Base-by-base conservation (phyloP, 2,329 filamentous ascomycete species). In the Clarireedia homoeocarpa region DNA sequence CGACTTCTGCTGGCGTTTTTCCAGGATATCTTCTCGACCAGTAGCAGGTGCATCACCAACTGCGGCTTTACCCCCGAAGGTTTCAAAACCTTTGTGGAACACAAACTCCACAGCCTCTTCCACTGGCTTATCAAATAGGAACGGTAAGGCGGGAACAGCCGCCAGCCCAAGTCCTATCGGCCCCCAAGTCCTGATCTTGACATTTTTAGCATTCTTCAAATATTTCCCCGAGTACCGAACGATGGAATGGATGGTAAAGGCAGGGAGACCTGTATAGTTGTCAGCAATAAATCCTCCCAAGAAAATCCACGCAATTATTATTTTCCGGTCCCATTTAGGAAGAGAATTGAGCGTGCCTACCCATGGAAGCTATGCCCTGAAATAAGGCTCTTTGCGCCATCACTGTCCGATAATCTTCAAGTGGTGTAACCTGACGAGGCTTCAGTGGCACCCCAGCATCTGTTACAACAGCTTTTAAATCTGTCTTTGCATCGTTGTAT, bases 351-450 rank as follows among this genome's bases (percentile, higher is more conserved):
- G 20, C 92, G 46, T 46, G 50, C 52, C 10, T 55, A 94, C 62
- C 94, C 94, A 99, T 99, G 66, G 84, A 89, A 0, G 94, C 94
- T 48, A 99, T 60, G 62, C 83, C 84, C 74, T 99, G 94, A 73
- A 99, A 99, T 23, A 96, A 79, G 1, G 84, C 91, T 61, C 94
- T 78, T 74, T 99, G 89, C 24, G 85, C 86, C 88, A 96, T 95
- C 5, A 99, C 89, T 14, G 89, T 85, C 45, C 91, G 77, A 68
- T 88, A 99, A 70, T 99, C 92, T 65, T 99, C 91, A 36, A 96
- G 79, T 5, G 91, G 84, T 4, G 89, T 74, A 27, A 89, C 78
- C 36, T 70, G 73, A 0, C 74, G 74, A 0, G 77, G 74, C 12
- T 45, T 56, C 20, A 63, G 23, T 12, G 48, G 39, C 15, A 62